A percentile compares a stretch with the other conserved stretches of the same genome.
phyloP scores from a whole-genome alignment of 345 rosid species.

The Fremontodendron californicum region DNA sequence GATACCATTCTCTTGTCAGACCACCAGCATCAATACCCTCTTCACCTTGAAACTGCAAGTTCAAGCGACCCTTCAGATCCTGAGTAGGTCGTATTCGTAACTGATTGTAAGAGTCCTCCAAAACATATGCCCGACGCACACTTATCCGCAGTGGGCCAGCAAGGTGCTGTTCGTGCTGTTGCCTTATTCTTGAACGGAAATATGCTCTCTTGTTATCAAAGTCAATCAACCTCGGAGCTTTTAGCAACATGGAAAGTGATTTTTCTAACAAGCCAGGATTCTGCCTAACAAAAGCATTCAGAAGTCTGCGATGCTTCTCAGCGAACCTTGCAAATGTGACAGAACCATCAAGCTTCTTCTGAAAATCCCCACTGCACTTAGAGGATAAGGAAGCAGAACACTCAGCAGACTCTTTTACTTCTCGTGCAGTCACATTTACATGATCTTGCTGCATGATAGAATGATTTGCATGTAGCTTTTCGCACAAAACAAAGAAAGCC shows the following conservation, averaged over 20 bases:
- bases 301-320: conserved; percentile 87
- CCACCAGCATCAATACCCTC: conserved; percentile 99
- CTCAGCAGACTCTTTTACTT: conserved; percentile 75
- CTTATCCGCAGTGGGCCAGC: conserved; percentile 89
- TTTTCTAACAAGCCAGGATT: conserved; percentile 87
- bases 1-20: conserved; percentile 98
- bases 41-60: conserved; percentile 96
- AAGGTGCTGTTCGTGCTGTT: conserved; percentile 81
- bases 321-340: conserved; percentile 80
- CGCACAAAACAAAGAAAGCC: conserved; percentile 94
- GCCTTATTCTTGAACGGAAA: conserved; percentile 90
- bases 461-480: conserved; percentile 67
- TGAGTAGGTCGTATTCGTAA: conserved; percentile 83
- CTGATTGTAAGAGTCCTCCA: conserved; percentile 98
- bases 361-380: conserved; percentile 50
- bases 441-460: conserved; percentile 62
- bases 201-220: conserved; percentile 93
- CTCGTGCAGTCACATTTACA: conserved; percentile 61
- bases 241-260: conserved; percentile 87
- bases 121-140: conserved; percentile 85
- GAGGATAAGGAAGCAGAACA: conserved; percentile 38
- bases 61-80: conserved; percentile 88
- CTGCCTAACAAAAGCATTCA: conserved; percentile 87
- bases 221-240: conserved; percentile 88
- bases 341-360: conserved; percentile 68